Evolutionary conservation across 2,329 filamentous ascomycete genomes (phyloP).

Genomic region (Dothistroma septosporum): DNA sequence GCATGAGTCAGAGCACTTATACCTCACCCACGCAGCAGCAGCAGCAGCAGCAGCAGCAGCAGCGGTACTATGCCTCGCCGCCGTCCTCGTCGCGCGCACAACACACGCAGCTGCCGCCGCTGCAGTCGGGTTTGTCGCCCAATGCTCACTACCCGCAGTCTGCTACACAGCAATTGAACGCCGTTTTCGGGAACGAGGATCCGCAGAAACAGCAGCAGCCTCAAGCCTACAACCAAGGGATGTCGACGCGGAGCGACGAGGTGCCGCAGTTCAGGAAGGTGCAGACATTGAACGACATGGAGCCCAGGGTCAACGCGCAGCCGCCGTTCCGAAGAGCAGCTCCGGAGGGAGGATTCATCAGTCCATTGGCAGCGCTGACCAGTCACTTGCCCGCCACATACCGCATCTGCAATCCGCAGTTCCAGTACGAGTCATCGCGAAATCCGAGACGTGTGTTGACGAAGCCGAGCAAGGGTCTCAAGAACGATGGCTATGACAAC

Average conservation of each 20-base stretch:
- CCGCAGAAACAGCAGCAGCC: conserved; percentile 46
- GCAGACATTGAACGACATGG: conserved; percentile 66
- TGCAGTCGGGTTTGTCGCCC: conserved; percentile 62
- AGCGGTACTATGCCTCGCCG: conserved; percentile 57
- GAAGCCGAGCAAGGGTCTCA: conserved; percentile 95
- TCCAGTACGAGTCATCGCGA: conserved; percentile 97
- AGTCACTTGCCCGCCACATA: conserved; percentile 91
- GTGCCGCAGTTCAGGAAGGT: conserved; percentile 87
- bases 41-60: conserved; percentile 47
- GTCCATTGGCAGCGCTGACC: conserved; percentile 91
- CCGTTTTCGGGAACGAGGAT: conserved; percentile 54
- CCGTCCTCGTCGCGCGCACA: conserved; percentile 44
- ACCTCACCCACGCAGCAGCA: conserved; percentile 47
- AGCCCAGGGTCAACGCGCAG: conserved; percentile 78
- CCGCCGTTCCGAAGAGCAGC: conserved; percentile 89
- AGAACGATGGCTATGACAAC: conserved; percentile 98
- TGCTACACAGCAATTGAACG: conserved; percentile 66
- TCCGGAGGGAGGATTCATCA: conserved; percentile 96
- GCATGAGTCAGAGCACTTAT: conserved; percentile 52
- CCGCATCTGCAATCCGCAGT: conserved; percentile 93
- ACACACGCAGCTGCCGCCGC: conserved; percentile 67
- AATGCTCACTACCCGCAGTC: conserved; percentile 62
- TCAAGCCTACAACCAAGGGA: conserved; percentile 31
- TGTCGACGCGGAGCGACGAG: conserved; percentile 37
- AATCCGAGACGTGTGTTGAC: conserved; percentile 94